Conservation (phyloP, 192 early-diverging fungal genomes). For the Backusella tuberculispora region DNA sequence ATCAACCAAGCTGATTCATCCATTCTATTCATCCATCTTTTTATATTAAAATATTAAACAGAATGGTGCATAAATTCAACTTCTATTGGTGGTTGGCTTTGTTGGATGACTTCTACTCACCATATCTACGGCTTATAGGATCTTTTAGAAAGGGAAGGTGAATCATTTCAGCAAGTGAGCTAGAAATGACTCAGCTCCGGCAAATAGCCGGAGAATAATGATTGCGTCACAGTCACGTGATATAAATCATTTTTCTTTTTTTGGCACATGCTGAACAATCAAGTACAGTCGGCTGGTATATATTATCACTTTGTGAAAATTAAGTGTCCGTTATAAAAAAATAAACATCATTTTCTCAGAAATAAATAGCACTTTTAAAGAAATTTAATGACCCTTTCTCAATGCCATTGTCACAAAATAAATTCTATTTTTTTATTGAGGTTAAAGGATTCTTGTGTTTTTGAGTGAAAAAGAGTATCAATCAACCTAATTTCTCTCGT, state of each 20-base stretch:
- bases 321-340: no score
- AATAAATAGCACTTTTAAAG: no score
- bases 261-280: neutral
- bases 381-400: no score
- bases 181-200: neutral
- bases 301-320: no score
- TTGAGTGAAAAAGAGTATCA: no score
- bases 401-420: no score
- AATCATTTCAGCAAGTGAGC: slow-evolving; percentile 3
- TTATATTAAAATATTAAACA: neutral
- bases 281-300: no score
- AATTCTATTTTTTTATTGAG: no score
- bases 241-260: neutral
- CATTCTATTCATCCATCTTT: neutral
- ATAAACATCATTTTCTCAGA: no score
- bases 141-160: slow-evolving; percentile 15
- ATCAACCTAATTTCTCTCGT: no score
- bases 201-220: neutral
- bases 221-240: slow-evolving; percentile 6
- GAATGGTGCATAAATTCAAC: slow-evolving; percentile 2
- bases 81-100: neutral
- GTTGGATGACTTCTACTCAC: slow-evolving; percentile 5
- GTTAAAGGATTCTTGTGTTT: no score
- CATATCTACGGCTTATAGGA: slow-evolving; percentile 15
- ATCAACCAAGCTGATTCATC: neutral